phyloP scores from a whole-genome alignment of 2,329 filamentous ascomycete species.

The Pseudocercospora fijiensis region DNA sequence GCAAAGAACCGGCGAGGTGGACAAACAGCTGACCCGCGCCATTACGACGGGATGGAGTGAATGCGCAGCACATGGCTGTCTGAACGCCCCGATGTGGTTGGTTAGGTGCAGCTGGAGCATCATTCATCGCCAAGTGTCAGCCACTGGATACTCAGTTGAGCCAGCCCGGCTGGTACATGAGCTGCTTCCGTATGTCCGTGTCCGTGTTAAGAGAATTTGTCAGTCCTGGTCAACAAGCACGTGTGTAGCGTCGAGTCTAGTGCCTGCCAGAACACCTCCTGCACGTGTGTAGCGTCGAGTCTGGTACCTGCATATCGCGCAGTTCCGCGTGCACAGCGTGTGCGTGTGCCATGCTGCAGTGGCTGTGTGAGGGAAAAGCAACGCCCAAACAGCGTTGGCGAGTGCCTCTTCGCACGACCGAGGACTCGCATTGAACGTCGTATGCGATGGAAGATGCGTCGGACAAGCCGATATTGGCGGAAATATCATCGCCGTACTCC shows the following conservation, averaged over 20 bases:
- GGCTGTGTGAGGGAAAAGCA: not conserved
- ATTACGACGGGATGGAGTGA: slow-evolving; percentile 5
- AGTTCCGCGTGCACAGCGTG: slow-evolving; percentile 10
- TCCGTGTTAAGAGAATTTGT: not conserved
- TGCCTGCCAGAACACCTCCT: no score
- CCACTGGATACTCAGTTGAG: not conserved
- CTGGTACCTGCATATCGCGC: slow-evolving; percentile 19
- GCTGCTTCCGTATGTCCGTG: not conserved
- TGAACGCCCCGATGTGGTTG: slow-evolving; percentile 3
- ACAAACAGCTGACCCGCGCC: slow-evolving; percentile 14
- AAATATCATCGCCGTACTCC: not conserved
- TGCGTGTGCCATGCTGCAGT: not conserved
- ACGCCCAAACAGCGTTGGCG: not conserved
- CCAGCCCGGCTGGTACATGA: not conserved
- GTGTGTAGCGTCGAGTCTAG: slow-evolving; percentile 4
- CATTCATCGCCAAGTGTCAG: not conserved
- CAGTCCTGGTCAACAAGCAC: not conserved
- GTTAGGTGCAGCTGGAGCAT: not conserved
- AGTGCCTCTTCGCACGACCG: not conserved
- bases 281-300: not conserved
- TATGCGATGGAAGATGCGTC: not conserved
- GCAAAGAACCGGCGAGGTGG: slow-evolving; percentile 8
- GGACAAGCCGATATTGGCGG: slow-evolving; percentile 6
- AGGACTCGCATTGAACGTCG: not conserved
- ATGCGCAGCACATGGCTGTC: not conserved